Base-by-base conservation (phyloP, 2,329 filamentous ascomycete species). In the Ophiostoma sp. region DNA sequence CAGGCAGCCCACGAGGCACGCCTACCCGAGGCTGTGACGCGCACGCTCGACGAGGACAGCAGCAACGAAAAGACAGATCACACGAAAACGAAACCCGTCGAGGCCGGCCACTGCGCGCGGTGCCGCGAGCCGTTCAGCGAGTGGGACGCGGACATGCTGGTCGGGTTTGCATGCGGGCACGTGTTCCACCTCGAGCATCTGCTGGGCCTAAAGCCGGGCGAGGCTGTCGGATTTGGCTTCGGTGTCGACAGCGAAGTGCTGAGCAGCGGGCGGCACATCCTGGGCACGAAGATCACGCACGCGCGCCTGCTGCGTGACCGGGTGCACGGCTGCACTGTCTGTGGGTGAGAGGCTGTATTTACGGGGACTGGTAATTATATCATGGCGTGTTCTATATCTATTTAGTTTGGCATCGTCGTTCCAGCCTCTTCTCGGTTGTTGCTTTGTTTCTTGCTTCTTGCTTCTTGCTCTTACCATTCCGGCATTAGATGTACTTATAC, bases 251-350 rank as follows among this genome's bases (percentile, higher is more conserved):
- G 81, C 47, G 80, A 78, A 7, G 41, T 64, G 16, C 76, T 78
- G 11, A 76, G 79, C 16, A 77, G 76, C 68, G 77, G 78, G 40
- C 83, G 84, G 7, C 83, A 89, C 68, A 91, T 89, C 67, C 87
- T 98, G 6, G 91, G 92, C 0, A 87, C 89, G 42, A 97, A 97
- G 78, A 92, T 97, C 41, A 95, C 91, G 72, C 91, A 92, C 75
- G 93, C 93, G 52, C 85, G 92, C 71, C 76, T 97, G 67, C 78
- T 97, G 70, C 84, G 88, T 72, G 90, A 93, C 74, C 86, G 86
- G 70, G 83, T 94, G 47, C 80, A 82, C 8, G 89, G 88, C 0
- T 91, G 89, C 78, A 85, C 87, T 0, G 79, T 88, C 18, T 89
- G 87, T 47, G 36, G 27, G 6, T 60, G 55, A 60, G 6, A 4